Percentiles rank a stretch among this genome's conserved stretches.
Evolutionary conservation across 805 yeast species (phyloP).

Genomic region (Debaryomyces castellii): DNA sequence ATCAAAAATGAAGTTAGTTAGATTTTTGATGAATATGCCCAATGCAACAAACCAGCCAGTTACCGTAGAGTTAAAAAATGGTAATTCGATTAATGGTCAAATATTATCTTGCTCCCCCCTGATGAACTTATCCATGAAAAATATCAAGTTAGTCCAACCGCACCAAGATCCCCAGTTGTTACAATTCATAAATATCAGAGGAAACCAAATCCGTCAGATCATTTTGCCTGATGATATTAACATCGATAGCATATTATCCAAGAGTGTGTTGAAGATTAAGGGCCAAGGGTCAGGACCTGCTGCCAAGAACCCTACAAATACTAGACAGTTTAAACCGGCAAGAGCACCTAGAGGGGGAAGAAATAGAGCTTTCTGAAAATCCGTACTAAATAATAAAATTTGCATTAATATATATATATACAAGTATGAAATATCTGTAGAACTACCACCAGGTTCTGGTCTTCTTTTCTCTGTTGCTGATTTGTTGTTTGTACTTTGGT

Average conservation of each 20-base stretch:
- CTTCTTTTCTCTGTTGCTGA: constrained; percentile 33
- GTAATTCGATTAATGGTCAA: constrained; percentile 83
- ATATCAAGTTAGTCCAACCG: constrained; percentile 74
- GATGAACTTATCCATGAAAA: constrained; percentile 83
- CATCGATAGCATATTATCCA: constrained; percentile 60
- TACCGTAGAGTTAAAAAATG: constrained; percentile 88
- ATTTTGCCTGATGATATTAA: constrained; percentile 84
- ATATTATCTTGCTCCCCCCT: constrained; percentile 82
- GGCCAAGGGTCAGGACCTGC: constrained; percentile 48
- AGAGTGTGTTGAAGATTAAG: constrained; percentile 42
- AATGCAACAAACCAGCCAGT: constrained; percentile 72
- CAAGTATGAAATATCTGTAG: constrained; percentile 3
- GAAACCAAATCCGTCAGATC: constrained; percentile 82
- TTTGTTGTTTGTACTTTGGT: constrained; percentile 42
- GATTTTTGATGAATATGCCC: constrained; percentile 78
- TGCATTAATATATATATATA: constrained; percentile 4
- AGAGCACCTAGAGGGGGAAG: constrained; percentile 21
- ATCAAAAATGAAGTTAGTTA: constrained; percentile 56
- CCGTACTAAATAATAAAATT: neutral
- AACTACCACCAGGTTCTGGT: constrained; percentile 37
- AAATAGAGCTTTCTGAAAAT: constrained; percentile 25
- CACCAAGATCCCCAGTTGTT: constrained; percentile 67
- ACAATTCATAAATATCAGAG: constrained; percentile 82
- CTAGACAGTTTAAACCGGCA: constrained; percentile 11
- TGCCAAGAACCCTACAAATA: constrained; percentile 11